Conservation (phyloP, 164 flowering plant species). For the Akebia trifoliata region DNA sequence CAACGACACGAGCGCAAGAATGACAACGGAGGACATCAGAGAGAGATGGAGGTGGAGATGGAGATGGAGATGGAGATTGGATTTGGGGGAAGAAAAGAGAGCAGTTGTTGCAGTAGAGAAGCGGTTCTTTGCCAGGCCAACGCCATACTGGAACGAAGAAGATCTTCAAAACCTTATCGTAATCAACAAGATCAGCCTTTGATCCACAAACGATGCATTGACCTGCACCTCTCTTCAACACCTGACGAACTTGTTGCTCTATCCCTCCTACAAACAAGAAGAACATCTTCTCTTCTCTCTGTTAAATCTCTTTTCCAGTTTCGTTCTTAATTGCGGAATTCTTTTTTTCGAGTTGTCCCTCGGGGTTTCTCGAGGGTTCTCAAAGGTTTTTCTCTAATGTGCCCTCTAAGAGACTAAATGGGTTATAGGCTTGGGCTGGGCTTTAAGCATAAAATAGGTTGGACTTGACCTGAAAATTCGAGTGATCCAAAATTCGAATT, state of each 20-base stretch:
- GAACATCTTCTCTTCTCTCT: constrained; percentile 44
- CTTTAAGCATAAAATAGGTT: too few relatives aligned
- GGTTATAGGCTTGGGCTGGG: too few relatives aligned
- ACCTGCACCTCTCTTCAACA: constrained; percentile 54
- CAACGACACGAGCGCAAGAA: constrained; percentile 52
- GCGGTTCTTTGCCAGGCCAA: constrained; percentile 71
- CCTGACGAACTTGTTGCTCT: constrained; percentile 66
- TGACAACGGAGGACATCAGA: constrained; percentile 40
- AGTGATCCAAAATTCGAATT: too few relatives aligned
- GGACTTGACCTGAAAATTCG: too few relatives aligned
- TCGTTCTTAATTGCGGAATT: too few relatives aligned
- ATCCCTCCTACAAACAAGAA: constrained; percentile 89
- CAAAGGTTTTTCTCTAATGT: too few relatives aligned
- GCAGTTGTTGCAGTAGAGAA: constrained; percentile 56
- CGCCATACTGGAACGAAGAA: constrained; percentile 87
- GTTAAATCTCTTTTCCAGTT: too few relatives aligned
- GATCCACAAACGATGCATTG: constrained; percentile 79
- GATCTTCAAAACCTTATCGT: constrained; percentile 72
- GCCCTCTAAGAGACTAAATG: too few relatives aligned
- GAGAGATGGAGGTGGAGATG: constrained; percentile 7
- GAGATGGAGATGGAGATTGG: constrained; percentile 27
- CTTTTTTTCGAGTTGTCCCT: too few relatives aligned
- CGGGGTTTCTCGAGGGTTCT: too few relatives aligned
- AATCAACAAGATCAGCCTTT: constrained; percentile 70
- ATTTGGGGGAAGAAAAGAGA: constrained; percentile 46